Evolutionary conservation across 2,329 filamentous ascomycete genomes (phyloP), one percentile per base, ranked within the genome.

Genomic region (Fusarium nisikadoi): DNA sequence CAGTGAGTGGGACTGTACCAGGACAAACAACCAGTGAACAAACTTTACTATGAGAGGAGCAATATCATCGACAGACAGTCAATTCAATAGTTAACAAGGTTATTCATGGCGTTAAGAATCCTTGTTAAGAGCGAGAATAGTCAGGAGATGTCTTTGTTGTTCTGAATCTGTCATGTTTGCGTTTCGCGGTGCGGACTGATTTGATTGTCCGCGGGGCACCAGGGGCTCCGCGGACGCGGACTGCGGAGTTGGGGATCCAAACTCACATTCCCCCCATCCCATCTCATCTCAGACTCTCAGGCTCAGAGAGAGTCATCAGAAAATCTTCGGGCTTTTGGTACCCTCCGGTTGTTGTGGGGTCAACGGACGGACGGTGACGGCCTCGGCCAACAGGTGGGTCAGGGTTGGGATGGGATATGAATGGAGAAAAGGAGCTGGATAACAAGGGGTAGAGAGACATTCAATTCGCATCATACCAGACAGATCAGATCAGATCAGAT

Each of bases 261-360:
- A 29, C 52, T 41, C 12, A n/a, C 41, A 39, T 39, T 39, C 58
- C 19, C 27, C 52, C 27, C 23, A 25, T 25, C 23, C 41, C 41
- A 20, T 35, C 53, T 41, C 23, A 45, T 56, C 58, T 29, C 19
- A 45, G 31, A 49, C 20, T 38, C 58, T 36, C 29, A 41, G 33
- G 36, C n/a, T 52, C 33, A 38, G 49, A 36, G 31, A 38, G 49
- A 36, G 31, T 25, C 31, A 20, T 38, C 49, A 52, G 33, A 52
- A 16, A 52, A 27, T 27, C 23, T 78, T 79, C 78, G 78, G 78
- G 67, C 60, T 79, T 61, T 76, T 76, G 67, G 35, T 67, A 73
- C 58, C 64, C 68, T 74, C 77, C 77, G 77, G 70, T n/a, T 12
- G 46, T 38, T 38, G 65, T 46, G 70, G 75, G 56, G 49, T 38